Percentiles rank a stretch among this genome's conserved stretches.
Evolutionary conservation across 441 rosid genomes (phyloP).

Genomic region (Erodium texanum): DNA sequence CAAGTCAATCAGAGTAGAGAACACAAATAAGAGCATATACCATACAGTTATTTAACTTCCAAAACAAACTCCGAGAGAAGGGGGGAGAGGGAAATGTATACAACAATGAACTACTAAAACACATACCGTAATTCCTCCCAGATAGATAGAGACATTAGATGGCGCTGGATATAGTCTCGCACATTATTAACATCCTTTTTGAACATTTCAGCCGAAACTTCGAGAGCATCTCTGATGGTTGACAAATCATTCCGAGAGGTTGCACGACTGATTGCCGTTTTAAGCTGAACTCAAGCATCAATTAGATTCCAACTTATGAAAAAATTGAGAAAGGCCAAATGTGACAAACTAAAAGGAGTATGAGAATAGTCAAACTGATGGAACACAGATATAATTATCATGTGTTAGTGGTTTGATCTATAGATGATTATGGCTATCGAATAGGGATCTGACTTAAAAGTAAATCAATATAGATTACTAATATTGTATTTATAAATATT

Average conservation of each 20-base stretch:
- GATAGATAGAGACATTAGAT: slow-evolving; percentile 79
- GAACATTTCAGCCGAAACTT: slow-evolving; percentile 95
- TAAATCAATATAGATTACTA: neutral
- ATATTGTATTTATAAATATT: neutral
- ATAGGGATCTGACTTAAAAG: neutral
- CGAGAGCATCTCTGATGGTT: slow-evolving; percentile 89
- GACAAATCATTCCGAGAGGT: slow-evolving; percentile 83
- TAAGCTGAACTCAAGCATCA: slow-evolving; percentile 47
- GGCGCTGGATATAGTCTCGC: slow-evolving; percentile 89
- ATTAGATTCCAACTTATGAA: neutral
- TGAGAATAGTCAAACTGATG: neutral
- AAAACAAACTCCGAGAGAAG: neutral
- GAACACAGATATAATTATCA: neutral
- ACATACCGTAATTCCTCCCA: slow-evolving; percentile 95
- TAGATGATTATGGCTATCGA: neutral
- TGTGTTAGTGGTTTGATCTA: neutral
- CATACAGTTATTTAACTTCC: neutral
- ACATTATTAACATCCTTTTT: slow-evolving; percentile 88
- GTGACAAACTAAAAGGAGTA: slow-evolving; percentile 10
- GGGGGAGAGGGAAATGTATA: neutral
- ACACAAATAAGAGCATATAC: neutral
- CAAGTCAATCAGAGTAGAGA: neutral
- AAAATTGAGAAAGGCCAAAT: neutral
- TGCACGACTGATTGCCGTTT: slow-evolving; percentile 89
- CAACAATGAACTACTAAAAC: slow-evolving; percentile 10